Percentiles rank a stretch among this genome's conserved stretches.
Evolutionary conservation across 2,329 filamentous ascomycete species (phyloP).

Genomic region (Aureobasidium subglaciale): DNA sequence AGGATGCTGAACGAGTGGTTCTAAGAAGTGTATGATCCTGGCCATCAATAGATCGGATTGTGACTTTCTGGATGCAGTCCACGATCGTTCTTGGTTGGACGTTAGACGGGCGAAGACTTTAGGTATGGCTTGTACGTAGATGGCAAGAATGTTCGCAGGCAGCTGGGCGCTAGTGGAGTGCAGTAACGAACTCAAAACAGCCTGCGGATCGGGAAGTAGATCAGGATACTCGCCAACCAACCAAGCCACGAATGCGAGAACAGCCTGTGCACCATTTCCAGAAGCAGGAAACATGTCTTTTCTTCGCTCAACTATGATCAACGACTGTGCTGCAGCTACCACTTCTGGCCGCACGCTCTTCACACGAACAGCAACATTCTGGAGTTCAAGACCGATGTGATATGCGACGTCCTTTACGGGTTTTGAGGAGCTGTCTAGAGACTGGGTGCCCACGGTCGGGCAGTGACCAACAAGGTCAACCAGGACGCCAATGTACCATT

Average conservation of each 20-base stretch:
- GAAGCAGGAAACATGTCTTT: conserved; percentile 48
- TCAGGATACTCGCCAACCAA: conserved; percentile 80
- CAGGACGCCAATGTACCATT: conserved; percentile 92
- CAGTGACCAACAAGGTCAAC: conserved; percentile 71
- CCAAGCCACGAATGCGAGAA: conserved; percentile 73
- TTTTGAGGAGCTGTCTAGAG: conserved; percentile 17
- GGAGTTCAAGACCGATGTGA: conserved; percentile 74
- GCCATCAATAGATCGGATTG: conserved; percentile 71
- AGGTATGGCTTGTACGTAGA: conserved; percentile 74
- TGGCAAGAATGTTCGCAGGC: conserved; percentile 62
- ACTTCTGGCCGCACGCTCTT: conserved; percentile 72
- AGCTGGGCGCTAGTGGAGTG: conserved; percentile 55
- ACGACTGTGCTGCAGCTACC: conserved; percentile 71
- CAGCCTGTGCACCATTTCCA: conserved; percentile 49
- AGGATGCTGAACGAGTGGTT: conserved; percentile 72
- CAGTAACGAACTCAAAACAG: conserved; percentile 65
- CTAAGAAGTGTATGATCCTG: conserved; percentile 72
- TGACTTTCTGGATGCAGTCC: conserved; percentile 67
- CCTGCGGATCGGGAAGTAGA: conserved; percentile 63
- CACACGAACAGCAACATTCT: conserved; percentile 88
- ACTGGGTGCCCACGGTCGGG: conserved; percentile 39
- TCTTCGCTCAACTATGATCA: conserved; percentile 59
- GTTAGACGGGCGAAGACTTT: conserved; percentile 76
- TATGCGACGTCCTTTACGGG: conserved; percentile 45
- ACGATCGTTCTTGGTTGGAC: conserved; percentile 56